Base-by-base conservation (phyloP, 768 basidiomycete genomes). In the Fomitopsis pulvina region DNA sequence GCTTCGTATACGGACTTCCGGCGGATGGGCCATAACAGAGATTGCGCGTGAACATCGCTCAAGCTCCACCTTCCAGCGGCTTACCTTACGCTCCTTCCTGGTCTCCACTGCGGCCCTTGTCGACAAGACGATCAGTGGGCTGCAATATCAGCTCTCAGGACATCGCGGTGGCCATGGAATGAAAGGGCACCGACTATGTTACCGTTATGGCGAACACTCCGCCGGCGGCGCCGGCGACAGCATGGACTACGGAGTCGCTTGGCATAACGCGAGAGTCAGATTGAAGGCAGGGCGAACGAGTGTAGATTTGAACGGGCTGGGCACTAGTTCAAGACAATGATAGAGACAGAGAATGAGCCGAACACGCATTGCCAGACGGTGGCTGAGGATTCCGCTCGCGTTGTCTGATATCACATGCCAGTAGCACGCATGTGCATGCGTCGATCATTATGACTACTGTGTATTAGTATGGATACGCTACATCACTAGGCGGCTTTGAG, bases 51-150 rank as follows among this genome's bases (percentile, higher is more conserved):
- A 25, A 46, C 32, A 5, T 40, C 14, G 30, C 2, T 37, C 25
- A 25, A 20, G 18, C 38, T 47, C 9, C 45, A 6, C n/a, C 18
- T 24, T 6, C 18, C 7, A 7, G 9, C 26, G 20, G 53, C 68
- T 48, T 38, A 87, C 92, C 76, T 90, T 86, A 52, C 81, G 69
- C 55, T 87, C 79, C 41, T 77, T 83, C 70, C 84, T 89, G 0
- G 86, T 85, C 57, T 91, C 85, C 3, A 98, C 91, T 6, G 94
- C 95, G 2, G 92, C 91, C 43, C 94, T 80, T 1, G 95, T 98
- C 7, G 91, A 94, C 37, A 98, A 69, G 64, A 92, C 87, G 52
- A 96, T 83, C 29, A 99, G 76, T 6, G 96, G 96, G 62, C 92
- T 96, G 51, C 39, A 49, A 30, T 30, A 37, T 22, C 29, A 41